Evolutionary conservation across 2,329 filamentous ascomycete species (phyloP).

Genomic region (Apiospora marii): DNA sequence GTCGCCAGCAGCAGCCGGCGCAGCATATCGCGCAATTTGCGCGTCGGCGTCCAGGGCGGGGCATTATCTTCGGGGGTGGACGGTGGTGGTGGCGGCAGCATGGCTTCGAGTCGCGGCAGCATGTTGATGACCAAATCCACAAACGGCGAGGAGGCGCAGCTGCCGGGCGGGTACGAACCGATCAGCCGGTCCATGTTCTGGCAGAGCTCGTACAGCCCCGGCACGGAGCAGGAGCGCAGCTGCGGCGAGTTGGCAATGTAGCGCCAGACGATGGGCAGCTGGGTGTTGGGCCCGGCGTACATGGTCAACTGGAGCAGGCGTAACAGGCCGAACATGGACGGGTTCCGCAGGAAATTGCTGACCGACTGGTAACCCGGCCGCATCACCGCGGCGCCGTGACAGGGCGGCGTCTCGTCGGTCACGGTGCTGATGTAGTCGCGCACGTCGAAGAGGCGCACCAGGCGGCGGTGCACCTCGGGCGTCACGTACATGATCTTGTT

Average conservation of each 20-base stretch:
- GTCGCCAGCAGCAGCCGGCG: neutral
- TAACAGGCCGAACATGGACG: neutral
- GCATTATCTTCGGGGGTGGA: neutral
- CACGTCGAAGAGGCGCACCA: neutral
- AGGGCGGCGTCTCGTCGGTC: neutral
- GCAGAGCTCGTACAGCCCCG: neutral
- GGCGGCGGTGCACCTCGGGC: neutral
- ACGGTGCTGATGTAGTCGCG: neutral
- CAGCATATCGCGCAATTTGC: neutral
- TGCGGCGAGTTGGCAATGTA: neutral
- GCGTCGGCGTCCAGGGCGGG: neutral
- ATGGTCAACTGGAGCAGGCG: constrained; percentile 1
- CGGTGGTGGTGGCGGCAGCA: neutral
- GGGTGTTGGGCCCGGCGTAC: neutral
- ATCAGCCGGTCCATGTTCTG: neutral
- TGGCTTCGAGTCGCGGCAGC: neutral
- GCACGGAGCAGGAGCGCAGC: neutral
- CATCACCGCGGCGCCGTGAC: neutral
- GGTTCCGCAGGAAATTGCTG: neutral
- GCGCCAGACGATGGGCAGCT: neutral
- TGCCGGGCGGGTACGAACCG: neutral
- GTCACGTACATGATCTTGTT: constrained; percentile 4
- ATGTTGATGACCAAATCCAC: neutral
- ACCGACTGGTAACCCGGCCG: constrained; percentile 2
- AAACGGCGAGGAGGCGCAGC: neutral